phyloP scores from a whole-genome alignment of 176 grass and related monocot genomes.

The Hordeum vulgare region MorexV3_pseudomolecules_assembly NC_058519.1:15958225-15958724 shows the following conservation, averaged over 20 bases:
- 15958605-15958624: neutral
- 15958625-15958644: neutral
- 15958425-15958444: neutral
- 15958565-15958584: neutral
- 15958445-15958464: neutral
- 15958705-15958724: neutral
- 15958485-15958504: constrained; percentile 17
- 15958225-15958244: constrained; percentile 21
- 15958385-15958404: neutral
- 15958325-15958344: constrained; percentile 4
- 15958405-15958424: neutral
- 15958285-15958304: constrained; percentile 40
- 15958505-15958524: neutral
- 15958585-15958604: neutral
- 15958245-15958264: constrained; percentile 15
- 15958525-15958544: too few relatives aligned
- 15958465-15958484: neutral
- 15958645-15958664: neutral
- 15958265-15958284: constrained; percentile 45
- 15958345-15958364: constrained; percentile 5
- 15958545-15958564: neutral
- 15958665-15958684: neutral
- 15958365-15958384: constrained; percentile 20
- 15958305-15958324: constrained; percentile 4
- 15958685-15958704: neutral